Conservation (phyloP, 2,329 filamentous ascomycete species). For the Phyllosticta paracitricarpa region DNA sequence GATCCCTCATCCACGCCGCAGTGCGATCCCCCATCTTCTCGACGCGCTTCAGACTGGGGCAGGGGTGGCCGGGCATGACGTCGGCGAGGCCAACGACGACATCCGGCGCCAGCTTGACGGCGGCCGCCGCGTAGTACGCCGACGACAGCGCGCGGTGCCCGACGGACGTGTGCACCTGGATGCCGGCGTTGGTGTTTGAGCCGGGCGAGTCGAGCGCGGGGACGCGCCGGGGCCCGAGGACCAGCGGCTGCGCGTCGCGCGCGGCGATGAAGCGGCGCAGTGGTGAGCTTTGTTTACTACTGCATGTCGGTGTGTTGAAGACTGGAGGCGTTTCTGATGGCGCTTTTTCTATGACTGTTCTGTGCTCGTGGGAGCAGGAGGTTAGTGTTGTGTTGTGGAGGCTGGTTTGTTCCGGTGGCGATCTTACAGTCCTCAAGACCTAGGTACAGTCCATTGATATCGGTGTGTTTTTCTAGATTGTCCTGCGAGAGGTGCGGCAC, state of each 20-base stretch:
- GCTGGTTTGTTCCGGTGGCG: not conserved
- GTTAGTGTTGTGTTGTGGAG: constrained; percentile 26
- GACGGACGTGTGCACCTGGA: constrained; percentile 76
- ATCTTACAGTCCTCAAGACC: constrained; percentile 87
- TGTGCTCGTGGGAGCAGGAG: constrained; percentile 26
- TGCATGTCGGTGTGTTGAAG: constrained; percentile 34
- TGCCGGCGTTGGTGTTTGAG: constrained; percentile 57
- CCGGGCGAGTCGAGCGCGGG: constrained; percentile 62
- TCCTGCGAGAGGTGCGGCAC: constrained; percentile 87
- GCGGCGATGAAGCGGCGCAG: constrained; percentile 71
- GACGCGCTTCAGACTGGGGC: constrained; percentile 60
- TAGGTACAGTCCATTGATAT: constrained; percentile 63
- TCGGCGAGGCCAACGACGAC: constrained; percentile 73
- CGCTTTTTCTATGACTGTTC: constrained; percentile 53
- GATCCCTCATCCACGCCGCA: constrained; percentile 66
- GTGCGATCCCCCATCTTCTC: constrained; percentile 80
- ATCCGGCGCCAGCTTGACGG: constrained; percentile 62
- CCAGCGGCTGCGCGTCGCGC: constrained; percentile 52
- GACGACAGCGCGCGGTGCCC: constrained; percentile 67
- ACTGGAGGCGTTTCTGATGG: constrained; percentile 40
- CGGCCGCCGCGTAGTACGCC: constrained; percentile 57
- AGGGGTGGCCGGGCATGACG: constrained; percentile 46
- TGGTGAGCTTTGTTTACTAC: constrained; percentile 37
- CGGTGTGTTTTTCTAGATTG: constrained; percentile 55
- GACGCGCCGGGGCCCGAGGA: constrained; percentile 69